These are phyloP conservation scores for Aspergillus mulundensis DNA, from an alignment of 495 filamentous ascomycete genomes.

Conservation along the genomic window DNA sequence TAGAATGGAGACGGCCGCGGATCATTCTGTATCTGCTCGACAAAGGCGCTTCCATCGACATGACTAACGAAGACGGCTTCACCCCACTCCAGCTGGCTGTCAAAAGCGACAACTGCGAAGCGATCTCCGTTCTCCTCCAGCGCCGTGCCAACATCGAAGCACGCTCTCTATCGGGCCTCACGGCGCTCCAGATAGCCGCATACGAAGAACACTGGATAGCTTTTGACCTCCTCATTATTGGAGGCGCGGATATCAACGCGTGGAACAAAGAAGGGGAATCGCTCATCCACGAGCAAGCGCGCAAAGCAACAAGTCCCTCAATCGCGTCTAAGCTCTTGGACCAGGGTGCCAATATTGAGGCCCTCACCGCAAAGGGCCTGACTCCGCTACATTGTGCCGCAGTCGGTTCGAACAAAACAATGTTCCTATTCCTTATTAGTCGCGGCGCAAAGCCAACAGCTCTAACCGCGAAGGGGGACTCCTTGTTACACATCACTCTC, in stretches of 20 bases:
- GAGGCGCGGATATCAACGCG: conserved; percentile 33
- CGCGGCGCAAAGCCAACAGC: conserved; percentile 27
- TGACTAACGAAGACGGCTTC: conserved; percentile 22
- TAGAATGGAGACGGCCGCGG: conserved; percentile 21
- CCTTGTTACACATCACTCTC: conserved; percentile 28
- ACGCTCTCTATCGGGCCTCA: conserved; percentile 20
- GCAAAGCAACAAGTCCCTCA: neutral
- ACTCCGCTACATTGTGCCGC: conserved; percentile 36
- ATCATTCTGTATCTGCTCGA: conserved; percentile 31
- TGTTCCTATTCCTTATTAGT: conserved; percentile 26
- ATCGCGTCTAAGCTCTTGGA: conserved; percentile 23
- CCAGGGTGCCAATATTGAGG: conserved; percentile 33
- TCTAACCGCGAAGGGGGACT: conserved; percentile 26
- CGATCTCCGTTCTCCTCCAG: conserved; percentile 26
- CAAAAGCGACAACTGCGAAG: conserved; percentile 30
- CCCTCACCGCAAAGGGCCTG: conserved; percentile 25
- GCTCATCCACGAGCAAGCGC: conserved; percentile 28
- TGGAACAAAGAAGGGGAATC: conserved; percentile 26
- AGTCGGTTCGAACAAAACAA: conserved; percentile 22
- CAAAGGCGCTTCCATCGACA: conserved; percentile 23
- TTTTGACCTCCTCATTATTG: conserved; percentile 29
- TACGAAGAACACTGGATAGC: conserved; percentile 26
- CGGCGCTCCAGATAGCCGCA: conserved; percentile 29
- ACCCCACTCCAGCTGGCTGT: conserved; percentile 32
- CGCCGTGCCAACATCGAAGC: conserved; percentile 22